Base-by-base conservation (phyloP, 352 stramenopile genomes). In the Pythium apleroticum region DNA sequence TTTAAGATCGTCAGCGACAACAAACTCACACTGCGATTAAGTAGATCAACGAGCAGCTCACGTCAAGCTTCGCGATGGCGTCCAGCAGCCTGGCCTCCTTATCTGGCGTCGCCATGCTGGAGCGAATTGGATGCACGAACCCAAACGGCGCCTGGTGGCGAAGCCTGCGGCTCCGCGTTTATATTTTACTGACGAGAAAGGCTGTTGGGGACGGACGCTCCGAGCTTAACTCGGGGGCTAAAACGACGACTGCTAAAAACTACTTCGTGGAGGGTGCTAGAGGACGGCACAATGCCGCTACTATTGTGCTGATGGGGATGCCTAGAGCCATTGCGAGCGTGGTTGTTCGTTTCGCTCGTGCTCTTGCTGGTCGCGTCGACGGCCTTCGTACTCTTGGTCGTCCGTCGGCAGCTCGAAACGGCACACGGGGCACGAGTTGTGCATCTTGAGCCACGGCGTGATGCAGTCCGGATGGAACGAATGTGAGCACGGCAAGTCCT, bases 381-480 rank as follows among this genome's bases (percentile, higher is more conserved):
- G 74, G 56, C 93, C 54, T 55, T 68, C 87, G 46, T 96, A 96
- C 52, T 96, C 87, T 35, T 76, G 60, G 57, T 96, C 87, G 52
- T 96, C 87, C 55, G 87, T 96, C 6, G 87, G 85, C 17, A 96
- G 66, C 64, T 96, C 87, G 50, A 86, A 89, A 48, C 87, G 85
- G 50, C 87, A 96, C 43, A 96, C 80, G 22, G 87, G 87, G 41
- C 87, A 96, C 63, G 87, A 96, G 50, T 96, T 96, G 73, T 96
- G 87, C 77, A 94, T 71, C 62, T 93, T 90, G 39, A 96, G 75
- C 87, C 87, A 96, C 43, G 87, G 87, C 45, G 91, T 71, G 54
- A 96, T 96, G 66, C 87, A 96, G 53, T 96, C 84, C 30, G 86
- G 80, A 60, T 96, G 87, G 58, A 96, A 94, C 27, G 73, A 74